Evolutionary conservation across 2,329 filamentous ascomycete species (phyloP).

Genomic region (Pestalotiopsis sp.): DNA sequence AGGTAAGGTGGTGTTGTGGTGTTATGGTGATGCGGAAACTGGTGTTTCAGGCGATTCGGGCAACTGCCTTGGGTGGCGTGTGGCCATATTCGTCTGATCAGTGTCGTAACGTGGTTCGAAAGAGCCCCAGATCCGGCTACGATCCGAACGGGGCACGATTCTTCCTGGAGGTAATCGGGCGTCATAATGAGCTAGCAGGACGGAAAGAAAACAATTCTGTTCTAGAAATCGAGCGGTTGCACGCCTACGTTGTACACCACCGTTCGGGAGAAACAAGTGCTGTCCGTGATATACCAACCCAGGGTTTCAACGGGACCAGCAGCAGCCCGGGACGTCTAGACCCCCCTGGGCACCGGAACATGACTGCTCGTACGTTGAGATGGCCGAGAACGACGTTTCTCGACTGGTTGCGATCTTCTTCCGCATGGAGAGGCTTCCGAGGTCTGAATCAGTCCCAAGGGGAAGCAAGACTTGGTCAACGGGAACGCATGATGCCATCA

Average conservation of each 20-base stretch:
- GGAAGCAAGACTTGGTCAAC: not conserved
- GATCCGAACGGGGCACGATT: not conserved
- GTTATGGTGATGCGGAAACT: conserved; percentile 4
- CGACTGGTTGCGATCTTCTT: not conserved
- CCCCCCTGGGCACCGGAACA: not conserved
- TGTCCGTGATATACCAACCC: conserved; percentile 3
- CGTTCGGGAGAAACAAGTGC: not conserved
- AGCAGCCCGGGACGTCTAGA: not conserved
- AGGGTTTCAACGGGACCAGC: not conserved
- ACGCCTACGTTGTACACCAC: not conserved
- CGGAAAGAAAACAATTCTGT: not conserved
- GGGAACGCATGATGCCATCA: not conserved
- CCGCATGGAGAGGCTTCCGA: not conserved
- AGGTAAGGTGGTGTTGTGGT: not conserved
- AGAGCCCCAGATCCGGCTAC: not conserved
- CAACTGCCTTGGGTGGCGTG: not conserved
- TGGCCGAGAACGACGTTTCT: not conserved
- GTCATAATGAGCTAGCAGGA: not conserved
- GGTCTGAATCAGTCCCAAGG: not conserved
- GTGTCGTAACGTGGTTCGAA: conserved; percentile 2
- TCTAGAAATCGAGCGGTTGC: not conserved
- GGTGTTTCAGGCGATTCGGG: conserved; percentile 8
- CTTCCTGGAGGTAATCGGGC: not conserved
- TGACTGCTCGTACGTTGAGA: not conserved
- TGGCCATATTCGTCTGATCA: not conserved